Evolutionary conservation across 2,329 filamentous ascomycete genomes (phyloP).

Genomic region (Talaromyces sp.): DNA sequence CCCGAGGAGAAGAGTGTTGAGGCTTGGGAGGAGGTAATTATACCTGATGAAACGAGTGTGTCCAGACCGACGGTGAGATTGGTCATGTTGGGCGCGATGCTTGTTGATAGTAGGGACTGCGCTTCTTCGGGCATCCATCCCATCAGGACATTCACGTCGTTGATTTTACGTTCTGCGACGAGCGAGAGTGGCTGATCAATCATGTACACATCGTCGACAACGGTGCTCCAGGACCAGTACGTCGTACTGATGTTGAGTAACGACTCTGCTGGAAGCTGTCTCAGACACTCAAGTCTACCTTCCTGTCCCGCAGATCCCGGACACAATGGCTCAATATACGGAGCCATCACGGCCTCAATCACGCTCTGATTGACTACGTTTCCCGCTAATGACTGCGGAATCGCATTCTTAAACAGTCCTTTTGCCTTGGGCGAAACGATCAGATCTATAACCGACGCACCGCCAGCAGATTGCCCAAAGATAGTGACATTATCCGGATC

Average conservation of each 20-base stretch:
- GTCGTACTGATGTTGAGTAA: slow-evolving; percentile 13
- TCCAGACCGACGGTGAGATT: slow-evolving; percentile 6
- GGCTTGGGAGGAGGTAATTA: slow-evolving; percentile 6
- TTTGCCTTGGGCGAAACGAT: slow-evolving; percentile 12
- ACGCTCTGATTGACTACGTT: slow-evolving; percentile 4
- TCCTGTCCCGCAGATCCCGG: slow-evolving; percentile 2
- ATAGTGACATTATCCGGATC: slow-evolving; percentile 48
- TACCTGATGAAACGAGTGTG: neutral
- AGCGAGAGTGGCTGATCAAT: slow-evolving; percentile 12
- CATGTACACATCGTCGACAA: slow-evolving; percentile 17
- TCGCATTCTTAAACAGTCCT: slow-evolving; percentile 14
- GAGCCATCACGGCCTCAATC: slow-evolving; percentile 1
- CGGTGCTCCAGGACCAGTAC: slow-evolving; percentile 11
- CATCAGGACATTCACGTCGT: slow-evolving; percentile 13
- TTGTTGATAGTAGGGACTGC: slow-evolving; percentile 14
- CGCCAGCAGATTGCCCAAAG: slow-evolving; percentile 53
- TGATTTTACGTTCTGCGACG: slow-evolving; percentile 7
- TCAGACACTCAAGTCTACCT: slow-evolving; percentile 12
- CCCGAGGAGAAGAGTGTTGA: slow-evolving; percentile 6
- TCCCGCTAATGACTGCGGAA: slow-evolving; percentile 16
- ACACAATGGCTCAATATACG: slow-evolving; percentile 13
- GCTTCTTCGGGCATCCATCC: slow-evolving; percentile 19
- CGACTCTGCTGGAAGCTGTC: slow-evolving; percentile 7
- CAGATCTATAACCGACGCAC: slow-evolving; percentile 19
- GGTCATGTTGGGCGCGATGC: slow-evolving; percentile 12